Evolutionary conservation across 768 basidiomycete species (phyloP).

Genomic region (Tubosaeta sp.): DNA sequence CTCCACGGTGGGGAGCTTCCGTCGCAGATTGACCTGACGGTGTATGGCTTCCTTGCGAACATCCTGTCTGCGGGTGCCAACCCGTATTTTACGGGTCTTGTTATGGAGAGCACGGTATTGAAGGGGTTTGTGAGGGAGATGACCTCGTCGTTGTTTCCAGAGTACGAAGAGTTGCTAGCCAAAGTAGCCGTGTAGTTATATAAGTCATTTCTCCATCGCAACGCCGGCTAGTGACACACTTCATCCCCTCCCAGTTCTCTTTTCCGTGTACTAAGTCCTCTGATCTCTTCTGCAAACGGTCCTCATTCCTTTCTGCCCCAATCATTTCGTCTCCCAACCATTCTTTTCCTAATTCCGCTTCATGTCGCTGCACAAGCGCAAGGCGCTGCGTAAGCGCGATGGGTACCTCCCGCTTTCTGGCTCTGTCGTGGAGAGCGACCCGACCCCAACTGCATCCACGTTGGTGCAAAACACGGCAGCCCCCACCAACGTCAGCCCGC

Average conservation of each 20-base stretch:
- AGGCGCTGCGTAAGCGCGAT: slow-evolving; percentile 13
- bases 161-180: slow-evolving; percentile 19
- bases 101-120: slow-evolving; percentile 18
- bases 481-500: background rate
- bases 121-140: slow-evolving; percentile 18
- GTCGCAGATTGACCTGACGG: slow-evolving; percentile 27
- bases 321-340: slow-evolving; percentile 4
- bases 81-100: slow-evolving; percentile 24
- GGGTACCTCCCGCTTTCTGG: slow-evolving; percentile 16
- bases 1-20: slow-evolving; percentile 26
- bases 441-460: slow-evolving; percentile 24
- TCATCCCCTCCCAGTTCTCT: no score
- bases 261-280: background rate
- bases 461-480: slow-evolving; percentile 20
- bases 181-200: background rate
- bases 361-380: slow-evolving; percentile 17
- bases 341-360: background rate
- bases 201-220: slow-evolving; percentile 11
- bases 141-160: slow-evolving; percentile 27
- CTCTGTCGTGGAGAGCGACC: slow-evolving; percentile 20
- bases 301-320: slow-evolving; percentile 22
- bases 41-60: slow-evolving; percentile 32
- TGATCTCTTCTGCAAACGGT: slow-evolving; percentile 25
- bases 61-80: slow-evolving; percentile 17
- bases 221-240: slow-evolving; percentile 4